A percentile compares a stretch with the other conserved stretches of the same genome.
phyloP scores from a whole-genome alignment of 129 eudicot species.

The Ambrosia trifida region DNA sequence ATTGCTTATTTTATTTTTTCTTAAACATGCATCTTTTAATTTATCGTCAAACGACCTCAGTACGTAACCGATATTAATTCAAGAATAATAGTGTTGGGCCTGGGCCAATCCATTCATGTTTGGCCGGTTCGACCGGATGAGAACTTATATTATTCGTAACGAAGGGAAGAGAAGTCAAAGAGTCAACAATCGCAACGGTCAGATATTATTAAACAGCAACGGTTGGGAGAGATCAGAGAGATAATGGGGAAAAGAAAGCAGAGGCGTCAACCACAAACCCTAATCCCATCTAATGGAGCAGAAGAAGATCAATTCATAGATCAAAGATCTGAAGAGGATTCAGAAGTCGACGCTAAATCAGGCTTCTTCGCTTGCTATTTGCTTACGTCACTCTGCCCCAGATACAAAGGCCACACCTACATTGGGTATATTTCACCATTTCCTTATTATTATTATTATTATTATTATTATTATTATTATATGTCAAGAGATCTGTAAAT shows the following conservation, averaged over 20 bases:
- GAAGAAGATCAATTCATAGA: constrained; percentile 18
- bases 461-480: too few relatives aligned
- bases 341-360: constrained; percentile 31
- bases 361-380: constrained; percentile 74
- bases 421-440: constrained; percentile 53
- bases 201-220: constrained; percentile 16
- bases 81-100: too few relatives aligned
- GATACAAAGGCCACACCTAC: constrained; percentile 82
- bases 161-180: neutral
- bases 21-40: too few relatives aligned
- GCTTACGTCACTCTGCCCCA: constrained; percentile 69
- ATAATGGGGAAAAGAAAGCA: constrained; percentile 48
- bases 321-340: constrained; percentile 17
- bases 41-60: too few relatives aligned
- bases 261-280: constrained; percentile 44
- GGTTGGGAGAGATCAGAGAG: neutral
- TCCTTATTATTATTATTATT: neutral
- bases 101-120: neutral
- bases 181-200: constrained; percentile 42
- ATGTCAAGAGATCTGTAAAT: neutral
- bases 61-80: too few relatives aligned
- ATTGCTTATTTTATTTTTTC: too few relatives aligned
- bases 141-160: neutral
- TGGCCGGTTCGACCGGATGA: neutral
- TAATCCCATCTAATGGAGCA: constrained; percentile 14